Conservation (phyloP, 2,329 filamentous ascomycete genomes). For the Cadophora gregata region DNA sequence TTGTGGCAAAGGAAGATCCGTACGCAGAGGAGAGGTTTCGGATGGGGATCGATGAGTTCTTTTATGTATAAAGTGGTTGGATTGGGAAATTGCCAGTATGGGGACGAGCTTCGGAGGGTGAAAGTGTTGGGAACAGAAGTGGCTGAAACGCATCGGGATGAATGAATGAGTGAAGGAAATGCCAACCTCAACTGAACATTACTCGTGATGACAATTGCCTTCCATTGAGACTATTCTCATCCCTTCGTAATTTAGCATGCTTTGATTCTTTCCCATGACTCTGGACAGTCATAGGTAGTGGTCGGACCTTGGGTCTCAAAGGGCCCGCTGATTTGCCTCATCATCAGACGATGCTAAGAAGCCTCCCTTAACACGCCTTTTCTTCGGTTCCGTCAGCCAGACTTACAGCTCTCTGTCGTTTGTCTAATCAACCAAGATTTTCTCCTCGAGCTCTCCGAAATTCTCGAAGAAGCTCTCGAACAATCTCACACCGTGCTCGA, state of each 20-base stretch:
- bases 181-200: not conserved
- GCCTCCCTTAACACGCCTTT: not conserved
- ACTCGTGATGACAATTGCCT: not conserved
- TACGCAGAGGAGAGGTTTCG: not conserved
- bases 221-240: not conserved
- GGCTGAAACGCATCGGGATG: not conserved
- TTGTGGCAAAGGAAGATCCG: not conserved
- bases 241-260: not conserved
- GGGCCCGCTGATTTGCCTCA: not conserved
- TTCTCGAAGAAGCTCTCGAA: conserved; percentile 88
- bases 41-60: not conserved
- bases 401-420: not conserved
- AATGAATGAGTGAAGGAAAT: not conserved
- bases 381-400: not conserved
- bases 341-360: not conserved
- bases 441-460: conserved; percentile 82
- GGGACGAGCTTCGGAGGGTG: not conserved
- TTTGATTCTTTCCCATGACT: not conserved
- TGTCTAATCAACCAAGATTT: conserved; percentile 78
- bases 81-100: no score
- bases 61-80: not conserved
- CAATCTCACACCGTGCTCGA: conserved; percentile 82
- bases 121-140: not conserved
- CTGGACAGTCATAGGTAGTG: not conserved
- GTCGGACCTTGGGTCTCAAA: not conserved